Base-by-base conservation (phyloP, 2,329 filamentous ascomycete species). In the Fonsecaea erecta region DNA sequence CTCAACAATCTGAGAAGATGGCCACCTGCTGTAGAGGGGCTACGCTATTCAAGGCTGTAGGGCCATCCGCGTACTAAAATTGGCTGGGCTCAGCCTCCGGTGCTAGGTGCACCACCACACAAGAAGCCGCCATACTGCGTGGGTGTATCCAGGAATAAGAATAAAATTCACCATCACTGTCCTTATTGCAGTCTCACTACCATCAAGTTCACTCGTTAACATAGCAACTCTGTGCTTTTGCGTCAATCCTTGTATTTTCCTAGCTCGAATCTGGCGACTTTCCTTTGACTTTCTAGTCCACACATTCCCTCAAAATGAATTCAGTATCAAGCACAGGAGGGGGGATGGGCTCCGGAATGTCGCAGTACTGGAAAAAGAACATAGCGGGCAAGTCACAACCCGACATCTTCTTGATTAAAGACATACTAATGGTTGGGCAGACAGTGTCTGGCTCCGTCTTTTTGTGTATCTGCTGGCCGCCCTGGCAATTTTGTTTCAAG, bases 281-380 rank as follows among this genome's bases (percentile, higher is more conserved):
- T 48, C 43, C 14, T 48, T 48, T 48, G 5, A 5, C 16, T 24
- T 48, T 24, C 43, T 48, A 48, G 43, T 24, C 43, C 24, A 48
- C 43, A 59, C 56, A 46, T 21, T 59, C 37, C 40, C 30, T 59
- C 56, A 59, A 46, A 16, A 59, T 59, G 56, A 59, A 59, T 32
- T 16, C 30, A 18, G 32, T 28, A 37, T 43, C 32, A 32, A 28
- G 30, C n/a, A 37, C 26, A 16, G 40, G 35, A n/a, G 37, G 9
- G 6, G 57, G 40, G n/a, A 60, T 60, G 57, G 57, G 57, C 30
- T 26, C 28, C 1, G 46, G 24, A 14, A 46, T 52, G 37, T 52
- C 57, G n/a, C 57, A 60, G 43, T 60, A 60, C 16, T 60, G 57
- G 57, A 60, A 60, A 24, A 60, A 52, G 35, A n/a, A 60, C 32